phyloP scores from a whole-genome alignment of 208 protist genomes.

The Acanthamoeba culbertsoni region DNA sequence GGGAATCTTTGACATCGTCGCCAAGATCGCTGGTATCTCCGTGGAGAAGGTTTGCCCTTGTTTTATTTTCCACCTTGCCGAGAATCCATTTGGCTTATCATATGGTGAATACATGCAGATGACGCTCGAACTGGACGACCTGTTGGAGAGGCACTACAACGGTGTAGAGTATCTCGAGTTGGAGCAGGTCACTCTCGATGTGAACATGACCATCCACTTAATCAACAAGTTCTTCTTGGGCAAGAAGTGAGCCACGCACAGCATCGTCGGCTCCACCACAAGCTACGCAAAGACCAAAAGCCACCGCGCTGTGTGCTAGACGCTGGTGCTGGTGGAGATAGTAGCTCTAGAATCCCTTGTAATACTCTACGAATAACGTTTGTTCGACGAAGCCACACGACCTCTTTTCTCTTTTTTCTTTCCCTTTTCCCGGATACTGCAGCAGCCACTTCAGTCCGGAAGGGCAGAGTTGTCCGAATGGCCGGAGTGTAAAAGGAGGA shows the following conservation, averaged over 20 bases:
- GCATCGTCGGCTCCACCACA: no score
- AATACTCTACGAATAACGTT: no score
- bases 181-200: constrained; percentile 76
- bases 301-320: background rate
- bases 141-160: constrained; percentile 74
- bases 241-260: constrained; percentile 51
- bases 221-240: constrained; percentile 78
- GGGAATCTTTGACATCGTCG: constrained; percentile 77
- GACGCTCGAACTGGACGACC: constrained; percentile 76
- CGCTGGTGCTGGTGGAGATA: background rate
- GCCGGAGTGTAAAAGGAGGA: no score
- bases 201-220: constrained; percentile 81
- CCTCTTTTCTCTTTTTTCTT: no score
- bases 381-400: no score
- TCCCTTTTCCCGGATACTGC: no score
- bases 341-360: no score
- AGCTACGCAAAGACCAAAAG: background rate
- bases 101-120: constrained; percentile 62
- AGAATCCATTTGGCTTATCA: background rate
- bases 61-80: background rate
- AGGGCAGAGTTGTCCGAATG: no score
- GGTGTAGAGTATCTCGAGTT: constrained; percentile 63
- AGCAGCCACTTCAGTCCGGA: no score
- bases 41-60: constrained; percentile 12
- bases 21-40: constrained; percentile 72